Conservation (phyloP, 2,329 filamentous ascomycete species). For the Beauveria scarabaeidicola region DNA sequence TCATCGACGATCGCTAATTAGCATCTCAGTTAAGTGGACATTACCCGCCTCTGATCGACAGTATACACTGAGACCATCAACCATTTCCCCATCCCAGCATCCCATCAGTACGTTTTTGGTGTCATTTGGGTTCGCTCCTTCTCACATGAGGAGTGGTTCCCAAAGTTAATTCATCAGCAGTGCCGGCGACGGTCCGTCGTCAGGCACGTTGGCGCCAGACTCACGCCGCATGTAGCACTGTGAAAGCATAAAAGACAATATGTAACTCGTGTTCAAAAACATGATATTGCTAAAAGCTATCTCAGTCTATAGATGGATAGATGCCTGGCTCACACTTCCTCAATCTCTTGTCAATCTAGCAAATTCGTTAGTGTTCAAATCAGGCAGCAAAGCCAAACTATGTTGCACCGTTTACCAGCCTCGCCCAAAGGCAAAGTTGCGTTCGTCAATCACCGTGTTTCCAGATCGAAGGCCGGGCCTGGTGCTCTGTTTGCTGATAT, state of each 20-base stretch:
- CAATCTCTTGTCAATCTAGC: constrained; percentile 9
- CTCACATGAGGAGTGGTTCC: too few relatives aligned
- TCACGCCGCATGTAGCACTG: not conserved
- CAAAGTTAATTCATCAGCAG: not conserved
- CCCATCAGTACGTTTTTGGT: not conserved
- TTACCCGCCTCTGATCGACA: too few relatives aligned
- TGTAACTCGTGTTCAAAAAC: constrained; percentile 7
- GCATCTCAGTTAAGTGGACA: too few relatives aligned
- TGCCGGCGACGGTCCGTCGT: not conserved
- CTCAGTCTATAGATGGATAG: constrained; percentile 9
- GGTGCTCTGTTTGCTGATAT: constrained; percentile 29
- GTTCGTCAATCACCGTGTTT: constrained; percentile 31
- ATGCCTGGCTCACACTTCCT: constrained; percentile 7
- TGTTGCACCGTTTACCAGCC: not conserved
- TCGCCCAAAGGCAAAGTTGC: constrained; percentile 23
- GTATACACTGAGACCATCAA: too few relatives aligned
- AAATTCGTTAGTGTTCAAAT: constrained; percentile 10
- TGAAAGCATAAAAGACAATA: not conserved
- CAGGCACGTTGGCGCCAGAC: not conserved
- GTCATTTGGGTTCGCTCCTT: not conserved
- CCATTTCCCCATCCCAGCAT: too few relatives aligned
- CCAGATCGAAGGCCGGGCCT: constrained; percentile 27
- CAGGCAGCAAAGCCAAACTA: not conserved
- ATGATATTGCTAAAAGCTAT: constrained; percentile 12
- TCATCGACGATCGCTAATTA: too few relatives aligned